Evolutionary conservation across 176 grass and related monocot species (phyloP), one percentile per base, ranked within the genome.

Genomic region (Triticum monococcum): DNA sequence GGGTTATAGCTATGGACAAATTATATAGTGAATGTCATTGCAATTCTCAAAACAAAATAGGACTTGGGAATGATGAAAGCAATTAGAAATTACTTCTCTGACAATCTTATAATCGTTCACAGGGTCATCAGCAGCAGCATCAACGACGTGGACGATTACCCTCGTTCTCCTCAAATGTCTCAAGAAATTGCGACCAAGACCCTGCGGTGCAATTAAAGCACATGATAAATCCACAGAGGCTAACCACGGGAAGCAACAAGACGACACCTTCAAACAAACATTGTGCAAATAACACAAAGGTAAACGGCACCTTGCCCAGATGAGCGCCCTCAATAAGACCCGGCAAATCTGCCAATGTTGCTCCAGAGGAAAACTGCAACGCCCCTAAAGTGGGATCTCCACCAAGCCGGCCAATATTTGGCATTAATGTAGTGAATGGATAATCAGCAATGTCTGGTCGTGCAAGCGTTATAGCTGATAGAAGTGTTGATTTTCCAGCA

Each of bases 401-500:
- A 89, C 89, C 94, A 92, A 98, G 90, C 12, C 96, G 86, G 30
- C 96, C 96, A 87, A 98, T 91, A 89, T 98, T 98, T 74, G 96
- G 96, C 91, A 98, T 96, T 62, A 98, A 86, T 36, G 96, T 98
- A 80, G 96, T 96, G 63, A 98, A 98, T 40, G 96, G 96, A 87
- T 98, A 98, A 72, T 96, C 93, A 37, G 92, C 93, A 79, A 98
- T 98, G 86, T 96, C 96, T 80, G 92, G 96, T 83, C 88, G 92
- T 89, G 96, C 96, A 92, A 96, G 88, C 8, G 96, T 98, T 77
- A 96, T 88, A 81, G 93, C 85, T 83, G 96, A 89, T 69, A 98
- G 79, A 92, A 98, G 96, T 73, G 96, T 98, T 80, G 93, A 98
- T 82, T 98, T 98, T 80, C 96, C 96, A 88, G 96, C 96, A 91